These are phyloP conservation scores for Somion occarium DNA, from an alignment of 1,284 basidiomycete species.

Conservation along the genomic window DNA sequence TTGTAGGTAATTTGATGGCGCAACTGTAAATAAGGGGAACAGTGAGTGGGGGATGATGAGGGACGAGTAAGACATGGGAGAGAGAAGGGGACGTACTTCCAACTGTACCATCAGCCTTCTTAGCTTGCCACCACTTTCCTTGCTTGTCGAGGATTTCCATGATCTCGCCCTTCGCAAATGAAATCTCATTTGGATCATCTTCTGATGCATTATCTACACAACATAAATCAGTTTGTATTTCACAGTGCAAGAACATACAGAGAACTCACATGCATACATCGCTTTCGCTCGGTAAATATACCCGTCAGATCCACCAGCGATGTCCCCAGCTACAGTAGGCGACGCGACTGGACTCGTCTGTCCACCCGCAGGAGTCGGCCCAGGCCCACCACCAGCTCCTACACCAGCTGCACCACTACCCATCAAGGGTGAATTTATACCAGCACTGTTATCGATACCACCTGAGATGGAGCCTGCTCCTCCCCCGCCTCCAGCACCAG, in stretches of 20 bases:
- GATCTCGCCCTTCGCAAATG: slow-evolving; percentile 90
- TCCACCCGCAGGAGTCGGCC: not conserved
- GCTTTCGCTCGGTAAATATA: slow-evolving; percentile 80
- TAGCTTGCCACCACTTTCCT: slow-evolving; percentile 96
- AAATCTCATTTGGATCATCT: slow-evolving; percentile 96
- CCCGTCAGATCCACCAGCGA: slow-evolving; percentile 12
- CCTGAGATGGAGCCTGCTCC: slow-evolving; percentile 14
- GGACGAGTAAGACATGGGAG: not conserved
- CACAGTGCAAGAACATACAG: not conserved
- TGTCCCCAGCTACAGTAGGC: slow-evolving; percentile 16
- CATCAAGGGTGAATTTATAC: slow-evolving; percentile 62
- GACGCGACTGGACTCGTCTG: slow-evolving; percentile 12
- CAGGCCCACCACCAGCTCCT: slow-evolving; percentile 40
- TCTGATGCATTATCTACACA: slow-evolving; percentile 79
- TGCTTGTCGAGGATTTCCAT: slow-evolving; percentile 93
- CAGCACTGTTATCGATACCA: slow-evolving; percentile 40
- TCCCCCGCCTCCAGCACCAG: slow-evolving; percentile 32
- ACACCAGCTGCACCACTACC: slow-evolving; percentile 46
- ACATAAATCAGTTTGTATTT: slow-evolving; percentile 8
- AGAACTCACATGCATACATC: slow-evolving; percentile 75
- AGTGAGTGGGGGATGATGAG: not conserved
- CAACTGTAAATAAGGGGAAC: slow-evolving; percentile 42
- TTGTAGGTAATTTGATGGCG: slow-evolving; percentile 79
- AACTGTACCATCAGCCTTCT: slow-evolving; percentile 74
- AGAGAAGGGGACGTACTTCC: slow-evolving; percentile 54